Evolutionary conservation across 192 early-diverging fungal species (phyloP).

Genomic region (Mortierella claussenii): DNA sequence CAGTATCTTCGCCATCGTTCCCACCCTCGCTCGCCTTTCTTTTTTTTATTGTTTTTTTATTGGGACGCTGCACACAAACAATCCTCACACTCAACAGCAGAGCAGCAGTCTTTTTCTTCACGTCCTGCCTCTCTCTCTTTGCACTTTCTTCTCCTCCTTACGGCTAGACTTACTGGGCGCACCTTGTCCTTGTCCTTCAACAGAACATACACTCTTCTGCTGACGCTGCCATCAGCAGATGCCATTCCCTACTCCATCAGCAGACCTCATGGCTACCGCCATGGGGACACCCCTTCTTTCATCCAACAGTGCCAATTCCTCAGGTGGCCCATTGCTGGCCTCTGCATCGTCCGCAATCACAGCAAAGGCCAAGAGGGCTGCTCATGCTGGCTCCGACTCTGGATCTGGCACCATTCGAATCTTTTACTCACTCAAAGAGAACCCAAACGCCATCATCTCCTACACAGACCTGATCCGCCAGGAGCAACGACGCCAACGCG

Average conservation of each 20-base stretch:
- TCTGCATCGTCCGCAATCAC: not conserved
- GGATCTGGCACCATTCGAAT: slow-evolving; percentile 22
- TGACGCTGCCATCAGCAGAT: slow-evolving; percentile 8
- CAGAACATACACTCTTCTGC: not conserved
- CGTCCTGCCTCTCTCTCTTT: too few relatives aligned
- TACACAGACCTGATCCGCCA: slow-evolving; percentile 40
- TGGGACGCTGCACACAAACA: too few relatives aligned
- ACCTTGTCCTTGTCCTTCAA: too few relatives aligned
- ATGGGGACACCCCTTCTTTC: slow-evolving; percentile 21
- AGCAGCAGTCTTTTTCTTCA: too few relatives aligned
- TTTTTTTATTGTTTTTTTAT: too few relatives aligned
- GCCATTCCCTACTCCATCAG: slow-evolving; percentile 28
- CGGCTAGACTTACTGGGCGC: too few relatives aligned
- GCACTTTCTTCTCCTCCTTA: too few relatives aligned
- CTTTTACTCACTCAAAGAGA: slow-evolving; percentile 41
- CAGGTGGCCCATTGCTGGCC: not conserved
- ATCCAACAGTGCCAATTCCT: not conserved
- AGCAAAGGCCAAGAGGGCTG: slow-evolving; percentile 3
- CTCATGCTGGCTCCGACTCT: not conserved
- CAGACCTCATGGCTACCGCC: slow-evolving; percentile 36
- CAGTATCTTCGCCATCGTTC: too few relatives aligned
- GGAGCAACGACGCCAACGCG: slow-evolving; percentile 27
- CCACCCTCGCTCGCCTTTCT: too few relatives aligned
- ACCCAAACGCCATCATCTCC: slow-evolving; percentile 49
- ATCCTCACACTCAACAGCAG: too few relatives aligned